Base-by-base conservation (phyloP, 2,329 filamentous ascomycete species). In the Exophiala viscosa region DNA sequence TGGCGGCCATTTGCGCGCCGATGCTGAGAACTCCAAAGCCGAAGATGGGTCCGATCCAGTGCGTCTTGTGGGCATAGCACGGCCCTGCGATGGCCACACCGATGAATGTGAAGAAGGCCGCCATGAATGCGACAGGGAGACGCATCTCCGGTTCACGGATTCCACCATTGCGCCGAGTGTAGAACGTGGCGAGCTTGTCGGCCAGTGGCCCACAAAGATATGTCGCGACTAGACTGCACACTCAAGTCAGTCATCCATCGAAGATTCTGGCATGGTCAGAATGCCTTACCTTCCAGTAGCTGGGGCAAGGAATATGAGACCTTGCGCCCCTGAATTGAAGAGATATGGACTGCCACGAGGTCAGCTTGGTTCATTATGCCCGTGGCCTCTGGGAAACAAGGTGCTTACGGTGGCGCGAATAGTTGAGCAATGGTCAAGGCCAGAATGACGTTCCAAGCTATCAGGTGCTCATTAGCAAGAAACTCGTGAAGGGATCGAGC, bases 141-240 rank as follows among this genome's bases (percentile, higher is more conserved):
- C 79, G 70, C 79, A 83, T 82, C 62, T 82, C 79, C 0, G 79
- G 74, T 64, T 83, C 80, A 44, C 80, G 69, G 45, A 83, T 74
- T 5, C 79, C 80, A 1, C 70, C 64, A 52, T 83, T 83, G 56
- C 69, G 71, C 47, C 64, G 68, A 2, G 80, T 83, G 1, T 73
- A 70, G n/a, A 72, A 65, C 47, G 76, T 76, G 11, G 73, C 74
- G 15, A 83, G 68, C 76, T 77, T 82, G 60, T 83, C 79, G 18
- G 71, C 76, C 3, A 83, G 64, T 0, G 76, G 77, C 0, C 81
- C 80, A 9, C 78, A 78, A 2, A 64, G 53, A 15, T 57, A 59
- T 13, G 60, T 57, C 17, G 60, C 62, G 23, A 65, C 50, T 28
- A 65, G 40, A 9, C 58, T 61, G 0, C 11, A 41, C 11, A 41